Evolutionary conservation across 192 early-diverging fungal species (phyloP), one percentile per base, ranked within the genome.

Genomic region (Coemansia javaensis): DNA sequence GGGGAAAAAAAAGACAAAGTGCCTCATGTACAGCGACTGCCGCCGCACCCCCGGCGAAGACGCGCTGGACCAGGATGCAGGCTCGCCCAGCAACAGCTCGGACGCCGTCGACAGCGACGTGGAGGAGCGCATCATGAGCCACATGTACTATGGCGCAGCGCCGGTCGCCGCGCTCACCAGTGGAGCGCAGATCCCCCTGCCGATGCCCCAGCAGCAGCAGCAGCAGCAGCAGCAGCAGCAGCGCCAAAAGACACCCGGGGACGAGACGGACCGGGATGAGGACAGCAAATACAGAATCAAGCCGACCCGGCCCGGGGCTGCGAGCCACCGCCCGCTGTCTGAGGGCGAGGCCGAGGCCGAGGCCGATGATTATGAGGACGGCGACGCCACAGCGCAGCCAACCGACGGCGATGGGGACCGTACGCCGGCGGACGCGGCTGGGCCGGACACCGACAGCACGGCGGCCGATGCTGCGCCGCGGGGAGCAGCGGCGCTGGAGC

Each of bases 101-200:
- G 63, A 66, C 25, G 48, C 25, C 21, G 57, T 74, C 14, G 63
- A 66, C 27, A 74, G 70, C 53, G 70, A 74, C 39, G 49, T 50
- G 2, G 63, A 74, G 27, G 70, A 74, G 13, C 59, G 51, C 34
- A 62, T 73, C 36, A 45, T 73, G 18, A 66, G 70, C 41, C 63
- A 66, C 32, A 37, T 73, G 6, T 73, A 73, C 50, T 61, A 73
- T 42, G 60, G 63, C 28, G 47, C 60, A 12, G 53, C 50, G 40
- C 51, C 50, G 15, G 38, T 11, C 14, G 34, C 28, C 37, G 34
- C 37, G 5, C 37, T 37, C 5, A 36, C 21, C 22, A 41, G 40
- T 25, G n/a, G n/a, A n/a, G n/a, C n/a, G n/a, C n/a, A n/a, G n/a
- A n/a, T n/a, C n/a, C n/a, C n/a, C n/a, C n/a, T n/a, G n/a, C n/a